phyloP scores from a whole-genome alignment of 306 rosid genomes.

The Prunus mume region DNA sequence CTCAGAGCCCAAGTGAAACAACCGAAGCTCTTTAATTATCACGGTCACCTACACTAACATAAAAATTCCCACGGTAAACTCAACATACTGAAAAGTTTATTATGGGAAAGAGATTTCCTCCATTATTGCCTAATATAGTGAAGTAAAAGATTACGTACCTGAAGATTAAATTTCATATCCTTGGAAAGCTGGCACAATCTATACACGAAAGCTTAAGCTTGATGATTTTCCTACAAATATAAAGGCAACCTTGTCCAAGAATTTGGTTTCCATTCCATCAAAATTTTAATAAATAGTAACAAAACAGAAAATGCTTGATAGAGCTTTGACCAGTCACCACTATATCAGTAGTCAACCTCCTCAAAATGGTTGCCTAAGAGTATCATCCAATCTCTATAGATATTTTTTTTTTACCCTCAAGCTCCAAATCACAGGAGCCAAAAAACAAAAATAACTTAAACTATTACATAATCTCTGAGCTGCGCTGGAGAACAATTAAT shows the following conservation, averaged over 20 bases:
- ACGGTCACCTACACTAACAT: constrained; percentile 16
- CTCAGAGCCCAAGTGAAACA: constrained; percentile 4
- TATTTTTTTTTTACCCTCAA: constrained; percentile 22
- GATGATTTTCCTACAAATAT: background rate
- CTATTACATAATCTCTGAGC: constrained; percentile 43
- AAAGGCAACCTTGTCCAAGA: constrained; percentile 27
- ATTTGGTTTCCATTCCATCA: constrained; percentile 36
- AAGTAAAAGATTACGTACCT: constrained; percentile 26
- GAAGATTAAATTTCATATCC: constrained; percentile 1
- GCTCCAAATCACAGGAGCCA: constrained; percentile 58
- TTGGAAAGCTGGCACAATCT: constrained; percentile 24
- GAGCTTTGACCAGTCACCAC: constrained; percentile 34
- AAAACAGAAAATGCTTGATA: constrained; percentile 23
- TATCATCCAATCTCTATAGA: constrained; percentile 37
- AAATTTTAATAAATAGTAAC: constrained; percentile 31
- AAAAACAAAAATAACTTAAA: constrained; percentile 43
- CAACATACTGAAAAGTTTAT: background rate
- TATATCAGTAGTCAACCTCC: constrained; percentile 47
- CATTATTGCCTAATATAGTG: constrained; percentile 4
- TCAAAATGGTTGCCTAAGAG: constrained; percentile 53
- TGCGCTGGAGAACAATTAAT: constrained; percentile 26
- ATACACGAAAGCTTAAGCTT: background rate
- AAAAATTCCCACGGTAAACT: constrained; percentile 10
- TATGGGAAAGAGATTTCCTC: constrained; percentile 8
- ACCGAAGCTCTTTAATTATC: constrained; percentile 5